Percentiles rank a stretch among this genome's conserved stretches.
Evolutionary conservation across 2,329 filamentous ascomycete species (phyloP).

Genomic region (Botryotinia convoluta): DNA sequence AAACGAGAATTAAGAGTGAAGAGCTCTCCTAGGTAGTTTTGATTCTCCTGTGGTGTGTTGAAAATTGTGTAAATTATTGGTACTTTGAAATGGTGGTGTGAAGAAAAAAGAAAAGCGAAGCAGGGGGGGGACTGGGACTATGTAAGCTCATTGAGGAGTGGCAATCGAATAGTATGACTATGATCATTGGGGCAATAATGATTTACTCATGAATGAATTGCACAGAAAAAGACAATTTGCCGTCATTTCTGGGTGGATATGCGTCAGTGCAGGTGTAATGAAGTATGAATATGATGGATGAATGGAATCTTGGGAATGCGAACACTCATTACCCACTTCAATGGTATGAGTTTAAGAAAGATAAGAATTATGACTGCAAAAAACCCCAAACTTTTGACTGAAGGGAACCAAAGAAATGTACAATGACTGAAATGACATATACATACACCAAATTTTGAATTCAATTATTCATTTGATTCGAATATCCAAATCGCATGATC

Average conservation of each 20-base stretch:
- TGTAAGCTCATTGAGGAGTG: background rate
- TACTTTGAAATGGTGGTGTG: background rate
- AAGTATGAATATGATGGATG: background rate
- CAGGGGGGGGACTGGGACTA: background rate
- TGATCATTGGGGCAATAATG: fast-evolving
- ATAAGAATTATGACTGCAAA: background rate
- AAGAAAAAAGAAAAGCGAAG: background rate
- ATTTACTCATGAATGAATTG: background rate
- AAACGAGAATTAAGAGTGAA: background rate
- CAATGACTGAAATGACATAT: background rate
- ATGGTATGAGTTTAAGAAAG: background rate
- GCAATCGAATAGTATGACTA: background rate
- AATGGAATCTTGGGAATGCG: fast-evolving
- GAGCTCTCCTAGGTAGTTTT: background rate
- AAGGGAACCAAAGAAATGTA: background rate
- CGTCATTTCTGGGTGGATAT: fast-evolving
- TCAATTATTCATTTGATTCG: background rate
- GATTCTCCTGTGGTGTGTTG: background rate
- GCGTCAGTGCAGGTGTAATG: background rate
- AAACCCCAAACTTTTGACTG: background rate
- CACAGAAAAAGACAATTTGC: background rate
- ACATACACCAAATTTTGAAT: background rate
- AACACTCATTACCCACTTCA: background rate
- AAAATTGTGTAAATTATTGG: background rate
- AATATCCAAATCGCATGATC: fast-evolving